Percentiles rank a stretch among this genome's conserved stretches.
Evolutionary conservation across 1,284 basidiomycete species (phyloP).

Genomic region (Cutaneotrichosporon curvatum): DNA sequence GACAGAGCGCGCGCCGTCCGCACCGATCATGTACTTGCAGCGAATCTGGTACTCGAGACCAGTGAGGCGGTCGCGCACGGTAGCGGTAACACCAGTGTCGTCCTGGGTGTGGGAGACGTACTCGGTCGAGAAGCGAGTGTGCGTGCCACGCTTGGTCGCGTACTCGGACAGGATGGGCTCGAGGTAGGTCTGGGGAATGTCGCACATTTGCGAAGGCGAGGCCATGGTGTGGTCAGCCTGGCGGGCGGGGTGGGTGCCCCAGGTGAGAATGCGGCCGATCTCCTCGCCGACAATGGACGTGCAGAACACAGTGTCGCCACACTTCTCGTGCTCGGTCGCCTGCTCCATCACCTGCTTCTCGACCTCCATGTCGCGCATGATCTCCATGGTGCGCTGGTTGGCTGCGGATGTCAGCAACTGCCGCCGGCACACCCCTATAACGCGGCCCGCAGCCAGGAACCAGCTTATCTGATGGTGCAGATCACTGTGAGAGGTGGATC

Average conservation of each 20-base stretch:
- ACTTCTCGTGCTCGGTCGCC: constrained; percentile 12
- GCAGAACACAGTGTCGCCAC: constrained; percentile 18
- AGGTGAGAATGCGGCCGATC: constrained; percentile 16
- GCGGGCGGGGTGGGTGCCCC: constrained; percentile 14
- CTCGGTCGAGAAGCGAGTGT: constrained; percentile 15
- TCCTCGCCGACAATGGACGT: constrained; percentile 13
- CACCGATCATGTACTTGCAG: constrained; percentile 15
- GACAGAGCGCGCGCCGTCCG: constrained; percentile 13
- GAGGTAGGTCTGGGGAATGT: constrained; percentile 17
- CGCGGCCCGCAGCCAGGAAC: too few relatives aligned
- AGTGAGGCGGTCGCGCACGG: constrained; percentile 12
- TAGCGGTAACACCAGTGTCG: constrained; percentile 7
- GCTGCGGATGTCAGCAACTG: neutral
- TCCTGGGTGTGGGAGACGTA: constrained; percentile 17
- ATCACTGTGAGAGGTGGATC: too few relatives aligned
- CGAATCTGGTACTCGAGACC: constrained; percentile 11
- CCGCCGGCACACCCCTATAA: too few relatives aligned
- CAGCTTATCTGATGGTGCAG: too few relatives aligned
- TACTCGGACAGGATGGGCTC: constrained; percentile 12
- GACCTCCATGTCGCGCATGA: constrained; percentile 17
- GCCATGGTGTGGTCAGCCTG: constrained; percentile 12
- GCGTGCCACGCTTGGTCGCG: constrained; percentile 12
- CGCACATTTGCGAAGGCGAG: constrained; percentile 13
- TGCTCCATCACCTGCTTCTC: constrained; percentile 11
- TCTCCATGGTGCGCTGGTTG: constrained; percentile 17